A percentile compares a stretch with the other conserved stretches of the same genome.
phyloP scores from a whole-genome alignment of 768 basidiomycete species.

The Scleroderma citrinum region DNA sequence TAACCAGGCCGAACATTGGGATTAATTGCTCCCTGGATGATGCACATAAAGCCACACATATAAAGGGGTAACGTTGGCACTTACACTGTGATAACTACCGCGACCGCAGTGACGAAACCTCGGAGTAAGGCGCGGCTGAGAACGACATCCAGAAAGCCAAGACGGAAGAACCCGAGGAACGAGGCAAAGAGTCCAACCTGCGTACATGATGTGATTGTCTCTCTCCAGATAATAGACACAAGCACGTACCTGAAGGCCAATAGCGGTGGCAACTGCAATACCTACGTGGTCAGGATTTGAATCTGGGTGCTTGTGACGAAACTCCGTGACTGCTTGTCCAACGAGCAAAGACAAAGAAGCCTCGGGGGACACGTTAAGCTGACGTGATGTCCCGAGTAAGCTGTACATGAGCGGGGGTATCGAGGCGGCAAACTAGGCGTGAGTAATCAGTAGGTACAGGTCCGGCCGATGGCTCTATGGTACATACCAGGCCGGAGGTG shows the following conservation, averaged over 20 bases:
- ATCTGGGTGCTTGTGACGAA: slow-evolving; percentile 44
- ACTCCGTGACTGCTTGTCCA: slow-evolving; percentile 77
- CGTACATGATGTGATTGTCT: not conserved
- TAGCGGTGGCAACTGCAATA: slow-evolving; percentile 68
- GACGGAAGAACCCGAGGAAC: slow-evolving; percentile 76
- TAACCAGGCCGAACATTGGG: slow-evolving; percentile 80
- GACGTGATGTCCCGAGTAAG: slow-evolving; percentile 79
- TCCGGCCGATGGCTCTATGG: not conserved
- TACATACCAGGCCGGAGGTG: slow-evolving; percentile 72
- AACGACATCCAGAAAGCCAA: slow-evolving; percentile 92
- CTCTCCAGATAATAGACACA: not conserved
- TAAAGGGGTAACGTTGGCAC: slow-evolving; percentile 20
- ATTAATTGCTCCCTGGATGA: slow-evolving; percentile 67
- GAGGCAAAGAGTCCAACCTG: slow-evolving; percentile 85
- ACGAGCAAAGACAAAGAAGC: slow-evolving; percentile 83
- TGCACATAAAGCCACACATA: not conserved
- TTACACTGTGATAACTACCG: slow-evolving; percentile 79
- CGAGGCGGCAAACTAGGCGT: slow-evolving; percentile 67
- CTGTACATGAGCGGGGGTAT: slow-evolving; percentile 88
- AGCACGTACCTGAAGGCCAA: slow-evolving; percentile 76
- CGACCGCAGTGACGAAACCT: slow-evolving; percentile 83
- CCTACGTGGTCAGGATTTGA: slow-evolving; percentile 43
- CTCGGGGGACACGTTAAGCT: slow-evolving; percentile 83
- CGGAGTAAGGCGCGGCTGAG: slow-evolving; percentile 82
- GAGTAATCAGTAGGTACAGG: not conserved